phyloP scores from a whole-genome alignment of 1,139 yeast species.

The Zhuliangozyma blackwelliae region DNA sequence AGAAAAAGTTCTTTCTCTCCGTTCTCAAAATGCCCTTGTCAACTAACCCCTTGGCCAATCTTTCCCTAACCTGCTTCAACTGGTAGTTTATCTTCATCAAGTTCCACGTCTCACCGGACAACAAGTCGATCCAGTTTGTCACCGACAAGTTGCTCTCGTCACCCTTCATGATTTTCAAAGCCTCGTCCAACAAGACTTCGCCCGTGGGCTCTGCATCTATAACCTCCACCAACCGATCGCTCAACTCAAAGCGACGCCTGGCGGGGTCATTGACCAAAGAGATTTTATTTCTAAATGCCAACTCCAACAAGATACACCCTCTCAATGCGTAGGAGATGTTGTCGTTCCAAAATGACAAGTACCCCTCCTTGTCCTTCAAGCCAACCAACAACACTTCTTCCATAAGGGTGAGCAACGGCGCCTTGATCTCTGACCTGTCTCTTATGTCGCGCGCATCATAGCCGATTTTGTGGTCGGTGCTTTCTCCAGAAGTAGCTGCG shows the following conservation, averaged over 20 bases:
- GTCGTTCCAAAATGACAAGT: slow-evolving; percentile 96
- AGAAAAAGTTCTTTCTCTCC: slow-evolving; percentile 87
- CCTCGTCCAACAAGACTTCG: slow-evolving; percentile 90
- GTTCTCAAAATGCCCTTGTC: slow-evolving; percentile 97
- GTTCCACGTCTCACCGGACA: slow-evolving; percentile 98
- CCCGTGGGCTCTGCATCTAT: slow-evolving; percentile 87
- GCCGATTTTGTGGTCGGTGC: slow-evolving; percentile 59
- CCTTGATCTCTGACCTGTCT: slow-evolving; percentile 40
- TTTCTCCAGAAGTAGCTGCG: slow-evolving; percentile 12
- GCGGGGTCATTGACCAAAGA: slow-evolving; percentile 90
- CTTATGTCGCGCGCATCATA: slow-evolving; percentile 73
- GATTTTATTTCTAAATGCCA: slow-evolving; percentile 87
- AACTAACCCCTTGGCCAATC: slow-evolving; percentile 93
- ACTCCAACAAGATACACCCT: slow-evolving; percentile 88
- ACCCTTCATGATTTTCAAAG: slow-evolving; percentile 81
- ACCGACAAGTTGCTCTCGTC: slow-evolving; percentile 80
- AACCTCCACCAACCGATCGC: slow-evolving; percentile 85
- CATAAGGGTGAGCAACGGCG: slow-evolving; percentile 84
- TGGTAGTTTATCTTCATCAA: slow-evolving; percentile 91
- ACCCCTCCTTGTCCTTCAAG: slow-evolving; percentile 91
- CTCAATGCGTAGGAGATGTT: slow-evolving; percentile 93
- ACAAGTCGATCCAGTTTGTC: slow-evolving; percentile 88
- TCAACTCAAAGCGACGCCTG: slow-evolving; percentile 81
- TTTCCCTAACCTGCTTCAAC: slow-evolving; percentile 92
- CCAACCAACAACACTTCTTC: slow-evolving; percentile 94